These are phyloP conservation scores for Pyronema domesticum DNA, from an alignment of 495 filamentous ascomycete genomes.

Conservation along the genomic window DNA sequence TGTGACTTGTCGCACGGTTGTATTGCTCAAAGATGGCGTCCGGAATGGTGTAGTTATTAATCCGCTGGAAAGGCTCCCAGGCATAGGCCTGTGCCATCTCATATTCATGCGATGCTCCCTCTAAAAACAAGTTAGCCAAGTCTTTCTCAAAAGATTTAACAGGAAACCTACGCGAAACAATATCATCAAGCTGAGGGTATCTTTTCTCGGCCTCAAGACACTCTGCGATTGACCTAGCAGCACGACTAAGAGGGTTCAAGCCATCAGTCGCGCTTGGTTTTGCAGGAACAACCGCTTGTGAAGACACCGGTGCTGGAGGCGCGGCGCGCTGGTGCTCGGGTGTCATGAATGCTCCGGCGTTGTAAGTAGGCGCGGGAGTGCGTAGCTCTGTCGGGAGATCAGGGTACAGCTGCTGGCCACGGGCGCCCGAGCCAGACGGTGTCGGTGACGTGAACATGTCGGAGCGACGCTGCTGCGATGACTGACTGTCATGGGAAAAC, in stretches of 20 bases:
- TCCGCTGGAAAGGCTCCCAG: constrained; percentile 79
- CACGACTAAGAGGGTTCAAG: constrained; percentile 55
- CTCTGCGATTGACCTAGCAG: constrained; percentile 66
- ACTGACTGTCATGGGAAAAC: not conserved
- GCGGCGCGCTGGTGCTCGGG: not conserved
- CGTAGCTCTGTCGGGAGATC: constrained; percentile 20
- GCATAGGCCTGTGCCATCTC: constrained; percentile 46
- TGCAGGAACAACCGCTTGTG: not conserved
- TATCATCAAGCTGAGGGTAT: constrained; percentile 79
- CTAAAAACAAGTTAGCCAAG: constrained; percentile 26
- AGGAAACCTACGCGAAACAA: constrained; percentile 58
- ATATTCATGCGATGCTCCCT: constrained; percentile 82
- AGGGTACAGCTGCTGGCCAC: constrained; percentile 4
- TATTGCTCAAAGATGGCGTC: constrained; percentile 77
- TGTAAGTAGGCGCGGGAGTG: constrained; percentile 11
- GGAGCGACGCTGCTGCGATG: not conserved
- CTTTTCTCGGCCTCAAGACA: constrained; percentile 53
- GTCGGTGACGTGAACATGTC: not conserved
- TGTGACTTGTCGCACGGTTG: constrained; percentile 64
- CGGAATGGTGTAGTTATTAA: constrained; percentile 66
- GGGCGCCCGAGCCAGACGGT: not conserved
- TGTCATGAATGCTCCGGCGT: not conserved
- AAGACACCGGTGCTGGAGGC: not conserved
- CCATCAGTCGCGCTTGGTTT: constrained; percentile 13
- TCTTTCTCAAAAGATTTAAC: not conserved